Evolutionary conservation across 257 asterid species (phyloP).

Genomic region (Scutellaria barbata): DNA sequence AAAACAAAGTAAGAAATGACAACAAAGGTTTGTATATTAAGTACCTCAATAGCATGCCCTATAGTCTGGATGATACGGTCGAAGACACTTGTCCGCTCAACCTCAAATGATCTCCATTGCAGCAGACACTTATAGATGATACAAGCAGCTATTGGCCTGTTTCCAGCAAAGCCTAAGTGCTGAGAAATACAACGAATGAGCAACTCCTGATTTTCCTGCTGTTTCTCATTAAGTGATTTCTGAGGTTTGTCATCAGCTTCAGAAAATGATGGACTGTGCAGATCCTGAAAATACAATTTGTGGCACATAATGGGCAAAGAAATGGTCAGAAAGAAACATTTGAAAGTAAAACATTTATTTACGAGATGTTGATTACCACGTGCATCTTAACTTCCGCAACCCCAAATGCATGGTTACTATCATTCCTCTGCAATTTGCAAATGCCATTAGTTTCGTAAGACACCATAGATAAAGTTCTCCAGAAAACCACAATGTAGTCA

Average conservation of each 20-base stretch:
- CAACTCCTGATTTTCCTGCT: conserved; percentile 94
- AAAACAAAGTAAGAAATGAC: conserved; percentile 20
- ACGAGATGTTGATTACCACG: conserved; percentile 58
- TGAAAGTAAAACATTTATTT: conserved; percentile 27
- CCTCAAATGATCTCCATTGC: conserved; percentile 99
- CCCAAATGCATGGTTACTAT: conserved; percentile 56
- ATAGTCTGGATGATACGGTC: conserved; percentile 94
- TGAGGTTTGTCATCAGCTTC: conserved; percentile 96
- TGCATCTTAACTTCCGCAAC: conserved; percentile 68
- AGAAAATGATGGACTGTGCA: conserved; percentile 76
- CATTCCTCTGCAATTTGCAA: conserved; percentile 74
- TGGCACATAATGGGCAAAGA: conserved; percentile 31
- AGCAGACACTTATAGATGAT: conserved; percentile 92
- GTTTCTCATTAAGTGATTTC: conserved; percentile 92
- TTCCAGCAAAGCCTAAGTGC: conserved; percentile 85
- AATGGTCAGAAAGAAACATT: conserved; percentile 29
- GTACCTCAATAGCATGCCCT: conserved; percentile 97
- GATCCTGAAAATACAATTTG: conserved; percentile 61
- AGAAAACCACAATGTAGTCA: conserved; percentile 26
- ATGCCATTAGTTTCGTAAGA: conserved; percentile 39
- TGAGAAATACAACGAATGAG: conserved; percentile 84
- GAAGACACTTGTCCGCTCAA: conserved; percentile 92
- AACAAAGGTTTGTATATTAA: conserved; percentile 36
- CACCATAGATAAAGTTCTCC: conserved; percentile 18
- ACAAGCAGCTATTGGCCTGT: conserved; percentile 93